These are phyloP conservation scores for Gaultheria prostrata DNA, from an alignment of 148 eudicot species.

Conservation along the genomic window DNA sequence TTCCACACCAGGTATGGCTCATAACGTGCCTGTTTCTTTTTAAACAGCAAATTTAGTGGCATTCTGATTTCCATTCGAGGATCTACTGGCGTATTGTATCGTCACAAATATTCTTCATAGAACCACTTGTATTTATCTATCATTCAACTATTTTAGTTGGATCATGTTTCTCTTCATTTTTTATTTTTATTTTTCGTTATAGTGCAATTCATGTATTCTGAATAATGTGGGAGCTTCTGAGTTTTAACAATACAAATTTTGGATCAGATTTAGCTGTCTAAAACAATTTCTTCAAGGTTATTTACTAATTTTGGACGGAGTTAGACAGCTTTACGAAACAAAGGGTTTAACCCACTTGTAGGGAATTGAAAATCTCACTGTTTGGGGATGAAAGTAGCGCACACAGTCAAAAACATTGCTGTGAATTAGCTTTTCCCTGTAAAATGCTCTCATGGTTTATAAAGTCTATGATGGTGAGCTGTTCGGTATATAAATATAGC, in stretches of 20 bases:
- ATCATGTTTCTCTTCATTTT: too few species aligned
- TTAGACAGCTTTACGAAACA: neutral
- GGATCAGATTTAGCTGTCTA: conserved; percentile 5
- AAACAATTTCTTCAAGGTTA: neutral
- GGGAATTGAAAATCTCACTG: neutral
- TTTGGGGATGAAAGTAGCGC: neutral
- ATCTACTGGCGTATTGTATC: neutral
- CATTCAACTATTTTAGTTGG: neutral
- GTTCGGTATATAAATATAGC: too few species aligned
- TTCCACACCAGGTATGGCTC: neutral
- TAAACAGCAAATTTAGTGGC: neutral
- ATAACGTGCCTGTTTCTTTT: neutral
- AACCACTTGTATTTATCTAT: neutral
- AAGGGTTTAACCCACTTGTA: neutral
- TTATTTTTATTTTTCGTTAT: too few species aligned
- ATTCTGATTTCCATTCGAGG: neutral
- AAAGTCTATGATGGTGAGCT: neutral
- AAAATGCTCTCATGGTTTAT: too few species aligned
- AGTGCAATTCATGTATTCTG: too few species aligned
- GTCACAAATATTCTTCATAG: neutral
- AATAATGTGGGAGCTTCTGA: too few species aligned
- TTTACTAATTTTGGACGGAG: neutral
- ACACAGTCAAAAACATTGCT: neutral
- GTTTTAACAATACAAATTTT: too few species aligned
- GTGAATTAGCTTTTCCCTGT: conserved; percentile 3